Percentiles rank a stretch among this genome's conserved stretches.
phyloP scores from a whole-genome alignment of 345 rosid genomes.

The Rhodomyrtus tomentosa region DNA sequence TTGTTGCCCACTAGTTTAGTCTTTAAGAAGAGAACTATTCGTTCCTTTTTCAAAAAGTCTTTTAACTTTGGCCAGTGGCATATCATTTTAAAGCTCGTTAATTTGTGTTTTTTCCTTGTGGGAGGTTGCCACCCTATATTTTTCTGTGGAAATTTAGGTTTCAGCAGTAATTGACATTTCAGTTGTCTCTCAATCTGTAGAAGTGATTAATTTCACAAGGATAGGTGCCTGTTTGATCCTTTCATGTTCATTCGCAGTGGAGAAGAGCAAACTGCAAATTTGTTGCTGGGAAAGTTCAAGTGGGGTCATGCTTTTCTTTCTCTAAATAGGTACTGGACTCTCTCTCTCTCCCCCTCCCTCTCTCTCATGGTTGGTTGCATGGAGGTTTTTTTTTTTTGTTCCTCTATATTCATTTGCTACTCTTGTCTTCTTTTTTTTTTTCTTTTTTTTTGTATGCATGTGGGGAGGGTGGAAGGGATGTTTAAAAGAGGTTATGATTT shows the following conservation, averaged over 20 bases:
- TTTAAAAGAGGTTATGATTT: not conserved
- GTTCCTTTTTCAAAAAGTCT: not conserved
- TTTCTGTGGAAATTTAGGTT: not conserved
- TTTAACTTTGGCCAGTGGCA: not conserved
- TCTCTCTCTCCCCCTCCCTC: not conserved
- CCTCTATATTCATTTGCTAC: not conserved
- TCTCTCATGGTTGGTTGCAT: not conserved
- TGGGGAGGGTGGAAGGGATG: not conserved
- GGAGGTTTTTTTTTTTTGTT: not conserved
- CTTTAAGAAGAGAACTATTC: not conserved
- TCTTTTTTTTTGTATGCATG: not conserved
- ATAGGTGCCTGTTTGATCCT: not conserved
- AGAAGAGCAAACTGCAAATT: slow-evolving; percentile 70
- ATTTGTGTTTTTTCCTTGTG: not conserved
- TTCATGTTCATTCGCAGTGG: slow-evolving; percentile 40
- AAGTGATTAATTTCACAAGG: not conserved
- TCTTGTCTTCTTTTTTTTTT: not conserved
- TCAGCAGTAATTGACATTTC: not conserved
- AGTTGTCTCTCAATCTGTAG: not conserved
- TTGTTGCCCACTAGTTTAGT: not conserved
- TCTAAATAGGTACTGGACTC: slow-evolving; percentile 53
- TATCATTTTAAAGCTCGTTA: not conserved
- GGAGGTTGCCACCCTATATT: not conserved
- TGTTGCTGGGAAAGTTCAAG: slow-evolving; percentile 86
- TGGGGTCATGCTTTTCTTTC: slow-evolving; percentile 99